Evolutionary conservation across 192 early-diverging fungal species (phyloP).

Genomic region (Radiomyces spectabilis): DNA sequence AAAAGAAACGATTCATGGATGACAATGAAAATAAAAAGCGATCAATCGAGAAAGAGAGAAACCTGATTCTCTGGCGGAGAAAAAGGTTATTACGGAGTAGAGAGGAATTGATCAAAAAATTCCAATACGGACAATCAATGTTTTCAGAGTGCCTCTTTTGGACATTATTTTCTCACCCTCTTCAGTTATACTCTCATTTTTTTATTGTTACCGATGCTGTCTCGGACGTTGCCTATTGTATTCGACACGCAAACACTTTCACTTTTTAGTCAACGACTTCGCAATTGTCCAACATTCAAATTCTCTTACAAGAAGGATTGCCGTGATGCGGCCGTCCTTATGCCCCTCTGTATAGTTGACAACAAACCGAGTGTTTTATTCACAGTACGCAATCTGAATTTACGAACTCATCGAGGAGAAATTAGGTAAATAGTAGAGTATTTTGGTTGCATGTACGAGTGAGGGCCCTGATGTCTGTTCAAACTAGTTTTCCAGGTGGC

Average conservation of each 20-base stretch:
- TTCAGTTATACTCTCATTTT: neutral
- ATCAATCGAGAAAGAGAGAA: too few species aligned
- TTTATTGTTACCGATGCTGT: neutral
- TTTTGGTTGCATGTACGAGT: too few species aligned
- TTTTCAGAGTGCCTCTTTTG: neutral
- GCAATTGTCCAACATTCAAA: slow-evolving; percentile 15
- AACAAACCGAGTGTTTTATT: slow-evolving; percentile 65
- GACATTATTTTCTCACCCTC: neutral
- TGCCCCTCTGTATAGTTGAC: slow-evolving; percentile 55
- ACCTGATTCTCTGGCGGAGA: too few species aligned
- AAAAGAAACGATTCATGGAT: too few species aligned
- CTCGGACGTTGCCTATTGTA: neutral
- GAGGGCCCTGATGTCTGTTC: too few species aligned
- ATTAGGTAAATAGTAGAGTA: slow-evolving; percentile 46
- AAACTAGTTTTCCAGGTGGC: slow-evolving; percentile 67
- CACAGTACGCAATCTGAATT: slow-evolving; percentile 57
- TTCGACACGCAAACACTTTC: slow-evolving; percentile 9
- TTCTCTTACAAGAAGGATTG: slow-evolving; percentile 12
- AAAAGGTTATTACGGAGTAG: too few species aligned
- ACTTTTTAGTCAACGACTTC: slow-evolving; percentile 10
- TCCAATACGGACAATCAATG: too few species aligned
- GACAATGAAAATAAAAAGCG: too few species aligned
- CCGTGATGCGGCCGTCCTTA: slow-evolving; percentile 27
- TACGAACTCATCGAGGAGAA: slow-evolving; percentile 73
- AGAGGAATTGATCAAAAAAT: too few species aligned